phyloP scores from a whole-genome alignment of 352 stramenopile species.

The Pythium rishiriense region DNA sequence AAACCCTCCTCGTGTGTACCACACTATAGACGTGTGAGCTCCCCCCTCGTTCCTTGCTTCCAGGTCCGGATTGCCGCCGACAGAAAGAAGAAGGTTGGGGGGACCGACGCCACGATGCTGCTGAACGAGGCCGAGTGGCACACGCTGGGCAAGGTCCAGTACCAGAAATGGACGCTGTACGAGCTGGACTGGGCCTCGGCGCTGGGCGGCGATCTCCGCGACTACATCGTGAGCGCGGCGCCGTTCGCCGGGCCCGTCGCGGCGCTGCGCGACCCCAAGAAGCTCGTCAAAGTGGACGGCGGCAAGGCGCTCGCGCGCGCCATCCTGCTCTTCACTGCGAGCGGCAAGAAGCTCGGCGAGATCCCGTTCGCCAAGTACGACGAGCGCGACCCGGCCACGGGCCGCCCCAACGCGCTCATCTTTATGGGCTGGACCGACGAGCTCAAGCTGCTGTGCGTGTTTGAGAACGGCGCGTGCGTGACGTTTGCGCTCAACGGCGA shows the following conservation, averaged over 20 bases:
- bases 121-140: constrained; percentile 74
- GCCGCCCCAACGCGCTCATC: constrained; percentile 53
- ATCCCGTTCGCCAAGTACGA: constrained; percentile 73
- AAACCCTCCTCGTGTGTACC: no score
- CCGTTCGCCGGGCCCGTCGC: constrained; percentile 73
- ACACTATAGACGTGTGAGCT: no score
- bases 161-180: constrained; percentile 83
- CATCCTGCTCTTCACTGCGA: constrained; percentile 79
- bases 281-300: constrained; percentile 66
- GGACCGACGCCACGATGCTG: constrained; percentile 32
- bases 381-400: constrained; percentile 42
- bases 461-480: constrained; percentile 70
- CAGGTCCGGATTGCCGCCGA: no score
- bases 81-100: background rate
- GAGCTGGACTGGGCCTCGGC: constrained; percentile 63
- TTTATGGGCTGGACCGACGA: constrained; percentile 83
- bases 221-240: constrained; percentile 59
- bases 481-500: constrained; percentile 73
- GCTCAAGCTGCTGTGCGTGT: constrained; percentile 77
- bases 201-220: constrained; percentile 55
- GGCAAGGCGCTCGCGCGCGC: constrained; percentile 48
- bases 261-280: constrained; percentile 74
- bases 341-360: constrained; percentile 54
- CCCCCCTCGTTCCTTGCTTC: no score
- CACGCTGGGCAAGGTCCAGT: constrained; percentile 84